Conservation (phyloP, 1,139 yeast genomes). For the Diutina scorzettiae region DNA sequence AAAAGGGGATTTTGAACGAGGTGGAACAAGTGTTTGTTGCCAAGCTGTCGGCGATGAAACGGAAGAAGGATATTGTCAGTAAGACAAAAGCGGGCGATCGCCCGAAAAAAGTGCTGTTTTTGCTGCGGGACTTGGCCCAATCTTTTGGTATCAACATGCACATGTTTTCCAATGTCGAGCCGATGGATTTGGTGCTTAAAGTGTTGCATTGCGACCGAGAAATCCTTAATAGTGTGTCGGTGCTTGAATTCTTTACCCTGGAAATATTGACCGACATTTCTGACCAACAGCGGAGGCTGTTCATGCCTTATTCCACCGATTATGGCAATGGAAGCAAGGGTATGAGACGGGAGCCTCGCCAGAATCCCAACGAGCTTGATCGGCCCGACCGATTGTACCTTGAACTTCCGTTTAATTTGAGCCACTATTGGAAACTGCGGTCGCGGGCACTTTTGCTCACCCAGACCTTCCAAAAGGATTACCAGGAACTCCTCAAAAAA, state of each 20-base stretch:
- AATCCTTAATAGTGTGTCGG: conserved; percentile 53
- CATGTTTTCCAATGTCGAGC: conserved; percentile 53
- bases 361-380: conserved; percentile 42
- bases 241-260: conserved; percentile 70
- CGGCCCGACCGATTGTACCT: conserved; percentile 74
- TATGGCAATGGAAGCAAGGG: conserved; percentile 14
- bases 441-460: conserved; percentile 64
- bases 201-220: conserved; percentile 65
- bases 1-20: conserved; percentile 66
- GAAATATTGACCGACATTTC: conserved; percentile 68
- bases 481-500: conserved; percentile 53
- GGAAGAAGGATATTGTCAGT: conserved; percentile 13
- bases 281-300: conserved; percentile 47
- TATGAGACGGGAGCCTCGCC: background rate
- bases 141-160: conserved; percentile 91
- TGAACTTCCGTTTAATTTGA: conserved; percentile 57
- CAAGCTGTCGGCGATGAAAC: conserved; percentile 28
- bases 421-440: conserved; percentile 77
- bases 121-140: conserved; percentile 68
- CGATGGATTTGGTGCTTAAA: conserved; percentile 49
- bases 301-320: conserved; percentile 61
- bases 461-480: conserved; percentile 64
- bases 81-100: background rate
- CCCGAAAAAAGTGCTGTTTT: conserved; percentile 37
- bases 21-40: conserved; percentile 72